These are phyloP conservation scores for Penicillium simplicissimum DNA, from an alignment of 495 filamentous ascomycete species.

Conservation along the genomic window DNA sequence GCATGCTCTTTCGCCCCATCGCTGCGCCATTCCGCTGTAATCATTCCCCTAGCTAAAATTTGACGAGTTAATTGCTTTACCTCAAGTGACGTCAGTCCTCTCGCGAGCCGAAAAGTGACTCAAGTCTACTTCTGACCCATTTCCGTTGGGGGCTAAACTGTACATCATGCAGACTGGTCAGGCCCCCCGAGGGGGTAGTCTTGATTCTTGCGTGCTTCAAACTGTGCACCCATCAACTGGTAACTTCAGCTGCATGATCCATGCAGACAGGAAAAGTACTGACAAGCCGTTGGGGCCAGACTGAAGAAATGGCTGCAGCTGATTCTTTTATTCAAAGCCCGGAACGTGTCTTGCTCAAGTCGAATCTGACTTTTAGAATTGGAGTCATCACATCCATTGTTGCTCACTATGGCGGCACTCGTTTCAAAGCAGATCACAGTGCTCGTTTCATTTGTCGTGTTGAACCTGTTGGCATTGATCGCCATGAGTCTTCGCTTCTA, in stretches of 20 bases:
- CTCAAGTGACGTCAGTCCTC: background rate
- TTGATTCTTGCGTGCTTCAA: background rate
- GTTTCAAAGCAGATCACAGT: conserved; percentile 1
- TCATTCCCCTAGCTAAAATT: background rate
- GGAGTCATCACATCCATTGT: background rate
- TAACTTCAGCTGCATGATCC: background rate
- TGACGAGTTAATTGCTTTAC: background rate
- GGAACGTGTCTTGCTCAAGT: background rate
- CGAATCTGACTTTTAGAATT: background rate
- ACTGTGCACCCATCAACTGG: background rate
- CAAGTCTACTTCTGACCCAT: background rate
- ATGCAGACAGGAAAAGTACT: background rate
- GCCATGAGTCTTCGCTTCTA: conserved; percentile 2
- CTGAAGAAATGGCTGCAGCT: background rate
- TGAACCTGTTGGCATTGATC: background rate
- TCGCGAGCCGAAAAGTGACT: background rate
- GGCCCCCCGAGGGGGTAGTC: background rate
- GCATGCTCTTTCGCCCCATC: background rate
- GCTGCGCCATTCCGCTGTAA: background rate
- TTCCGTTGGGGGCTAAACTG: background rate
- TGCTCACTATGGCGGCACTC: conserved; percentile 1
- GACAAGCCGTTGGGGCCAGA: background rate
- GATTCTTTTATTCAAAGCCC: background rate
- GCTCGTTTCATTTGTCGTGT: background rate
- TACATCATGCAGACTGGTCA: background rate